Evolutionary conservation across 2,329 filamentous ascomycete species (phyloP).

Genomic region (Fusarium albidum): DNA sequence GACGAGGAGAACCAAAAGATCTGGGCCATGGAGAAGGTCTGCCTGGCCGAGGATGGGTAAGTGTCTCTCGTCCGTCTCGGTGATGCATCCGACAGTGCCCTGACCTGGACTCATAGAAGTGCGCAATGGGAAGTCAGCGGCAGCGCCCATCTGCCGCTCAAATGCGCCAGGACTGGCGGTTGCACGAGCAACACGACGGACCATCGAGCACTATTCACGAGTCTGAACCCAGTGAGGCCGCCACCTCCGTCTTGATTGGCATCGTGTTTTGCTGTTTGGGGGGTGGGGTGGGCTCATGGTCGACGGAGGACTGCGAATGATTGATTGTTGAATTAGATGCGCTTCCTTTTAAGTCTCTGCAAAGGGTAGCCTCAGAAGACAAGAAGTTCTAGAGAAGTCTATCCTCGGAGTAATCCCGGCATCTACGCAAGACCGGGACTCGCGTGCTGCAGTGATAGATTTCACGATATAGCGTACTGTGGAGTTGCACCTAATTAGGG

Average conservation of each 20-base stretch:
- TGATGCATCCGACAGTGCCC: not conserved
- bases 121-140: constrained; percentile 45
- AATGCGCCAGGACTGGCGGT: constrained; percentile 28
- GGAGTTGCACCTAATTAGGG: too few species aligned
- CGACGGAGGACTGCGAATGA: not conserved
- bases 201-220: constrained; percentile 41
- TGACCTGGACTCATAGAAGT: constrained; percentile 29
- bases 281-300: constrained; percentile 14
- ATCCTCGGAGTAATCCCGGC: not conserved
- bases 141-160: constrained; percentile 32
- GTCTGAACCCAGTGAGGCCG: constrained; percentile 40
- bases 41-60: constrained; percentile 49
- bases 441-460: not conserved
- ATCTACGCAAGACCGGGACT: not conserved
- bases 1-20: constrained; percentile 39
- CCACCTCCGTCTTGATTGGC: constrained; percentile 14
- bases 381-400: not conserved
- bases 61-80: constrained; percentile 15
- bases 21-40: constrained; percentile 56
- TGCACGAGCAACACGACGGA: constrained; percentile 44
- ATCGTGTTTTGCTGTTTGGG: not conserved
- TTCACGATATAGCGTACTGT: constrained; percentile 3
- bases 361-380: not conserved
- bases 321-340: constrained; percentile 19
- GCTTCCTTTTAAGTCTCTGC: not conserved